These are phyloP conservation scores for Dovyalis caffra DNA, from an alignment of 345 rosid genomes.

Conservation along the genomic window DNA sequence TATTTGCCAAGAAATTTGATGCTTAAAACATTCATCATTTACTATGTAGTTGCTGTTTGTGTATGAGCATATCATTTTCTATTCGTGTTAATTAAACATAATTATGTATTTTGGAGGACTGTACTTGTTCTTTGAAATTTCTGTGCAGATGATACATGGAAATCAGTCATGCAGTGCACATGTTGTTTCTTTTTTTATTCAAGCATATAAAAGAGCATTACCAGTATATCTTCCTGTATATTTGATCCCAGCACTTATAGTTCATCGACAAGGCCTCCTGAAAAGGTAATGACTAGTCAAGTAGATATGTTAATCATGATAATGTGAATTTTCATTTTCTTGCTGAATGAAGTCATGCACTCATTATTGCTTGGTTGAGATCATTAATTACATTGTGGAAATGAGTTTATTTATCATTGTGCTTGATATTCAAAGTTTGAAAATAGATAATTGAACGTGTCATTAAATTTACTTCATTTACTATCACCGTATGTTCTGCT, in stretches of 20 bases:
- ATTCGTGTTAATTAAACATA: too few relatives aligned
- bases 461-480: background rate
- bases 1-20: background rate
- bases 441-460: background rate
- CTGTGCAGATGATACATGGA: constrained; percentile 86
- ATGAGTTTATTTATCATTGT: background rate
- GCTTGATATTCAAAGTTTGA: background rate
- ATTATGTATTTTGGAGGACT: background rate
- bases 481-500: background rate
- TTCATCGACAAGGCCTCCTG: constrained; percentile 80
- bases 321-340: background rate
- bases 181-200: constrained; percentile 55
- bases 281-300: constrained; percentile 50
- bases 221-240: constrained; percentile 94
- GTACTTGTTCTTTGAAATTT: constrained; percentile 21
- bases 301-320: background rate
- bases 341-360: background rate
- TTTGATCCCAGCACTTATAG: constrained; percentile 82
- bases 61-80: too few relatives aligned
- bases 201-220: constrained; percentile 84
- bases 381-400: background rate
- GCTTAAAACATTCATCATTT: background rate
- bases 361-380: background rate
- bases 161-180: constrained; percentile 72
- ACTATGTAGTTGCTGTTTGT: background rate